Evolutionary conservation across 1,139 yeast species (phyloP).

Genomic region (Debaryomyces singareniensis): DNA sequence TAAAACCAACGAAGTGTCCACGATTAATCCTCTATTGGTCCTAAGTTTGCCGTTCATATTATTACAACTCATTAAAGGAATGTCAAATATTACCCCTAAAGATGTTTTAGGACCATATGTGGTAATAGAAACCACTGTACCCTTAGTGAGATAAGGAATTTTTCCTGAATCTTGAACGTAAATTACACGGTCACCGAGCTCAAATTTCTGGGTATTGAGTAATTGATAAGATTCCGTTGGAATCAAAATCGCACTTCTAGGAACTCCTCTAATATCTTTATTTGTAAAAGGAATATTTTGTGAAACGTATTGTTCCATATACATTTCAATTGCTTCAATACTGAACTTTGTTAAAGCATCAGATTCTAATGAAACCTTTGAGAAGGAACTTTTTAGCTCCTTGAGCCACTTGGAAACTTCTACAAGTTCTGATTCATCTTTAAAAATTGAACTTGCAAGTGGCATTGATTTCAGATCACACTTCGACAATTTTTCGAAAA

Average conservation of each 20-base stretch:
- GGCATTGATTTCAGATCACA: slow-evolving; percentile 23
- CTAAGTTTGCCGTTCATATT: slow-evolving; percentile 70
- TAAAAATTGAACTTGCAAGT: slow-evolving; percentile 14
- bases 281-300: slow-evolving; percentile 36
- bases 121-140: slow-evolving; percentile 82
- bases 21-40: slow-evolving; percentile 75
- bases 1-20: slow-evolving; percentile 77
- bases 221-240: slow-evolving; percentile 70
- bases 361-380: slow-evolving; percentile 68
- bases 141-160: slow-evolving; percentile 81
- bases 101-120: slow-evolving; percentile 53
- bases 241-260: slow-evolving; percentile 74
- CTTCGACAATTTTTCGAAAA: slow-evolving; percentile 41
- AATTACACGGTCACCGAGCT: slow-evolving; percentile 84
- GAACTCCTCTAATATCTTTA: slow-evolving; percentile 73
- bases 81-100: slow-evolving; percentile 77
- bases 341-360: slow-evolving; percentile 70
- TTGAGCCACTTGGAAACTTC: slow-evolving; percentile 55
- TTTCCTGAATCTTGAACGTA: slow-evolving; percentile 86
- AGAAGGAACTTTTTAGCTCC: slow-evolving; percentile 47
- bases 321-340: slow-evolving; percentile 61
- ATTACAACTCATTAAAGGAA: slow-evolving; percentile 76
- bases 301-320: slow-evolving; percentile 43
- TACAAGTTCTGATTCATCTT: slow-evolving; percentile 25
- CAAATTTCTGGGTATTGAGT: slow-evolving; percentile 69